These are phyloP conservation scores for Cotoneaster glaucophyllus DNA, from an alignment of 306 rosid genomes.

Conservation along the genomic window DNA sequence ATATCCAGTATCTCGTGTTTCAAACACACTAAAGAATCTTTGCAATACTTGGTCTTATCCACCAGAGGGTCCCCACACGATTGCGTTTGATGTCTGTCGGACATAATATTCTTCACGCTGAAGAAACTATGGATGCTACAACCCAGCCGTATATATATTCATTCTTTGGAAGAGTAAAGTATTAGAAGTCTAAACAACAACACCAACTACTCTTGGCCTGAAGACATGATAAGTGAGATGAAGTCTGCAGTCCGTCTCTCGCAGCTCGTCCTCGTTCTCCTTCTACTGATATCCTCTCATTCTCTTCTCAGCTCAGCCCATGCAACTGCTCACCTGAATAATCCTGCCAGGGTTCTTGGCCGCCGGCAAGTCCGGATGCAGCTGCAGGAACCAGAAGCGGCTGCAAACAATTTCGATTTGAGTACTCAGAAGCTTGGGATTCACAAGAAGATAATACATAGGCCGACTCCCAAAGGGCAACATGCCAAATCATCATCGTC, in stretches of 20 bases:
- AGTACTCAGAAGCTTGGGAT: neutral
- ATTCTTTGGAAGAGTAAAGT: too few relatives aligned
- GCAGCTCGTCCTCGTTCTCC: neutral
- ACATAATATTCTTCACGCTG: too few relatives aligned
- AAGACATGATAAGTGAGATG: constrained; percentile 2
- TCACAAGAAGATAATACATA: constrained; percentile 1
- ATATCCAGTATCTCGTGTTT: too few relatives aligned
- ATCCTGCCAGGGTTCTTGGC: neutral
- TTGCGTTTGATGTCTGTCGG: too few relatives aligned
- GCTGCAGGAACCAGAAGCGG: neutral
- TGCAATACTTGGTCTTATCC: too few relatives aligned
- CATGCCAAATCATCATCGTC: constrained; percentile 1
- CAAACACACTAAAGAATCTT: too few relatives aligned
- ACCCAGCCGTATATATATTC: too few relatives aligned
- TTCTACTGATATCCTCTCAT: constrained; percentile 11
- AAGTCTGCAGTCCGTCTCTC: constrained; percentile 3
- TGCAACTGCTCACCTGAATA: neutral
- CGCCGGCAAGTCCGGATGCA: neutral
- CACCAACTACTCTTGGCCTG: neutral
- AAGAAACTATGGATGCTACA: too few relatives aligned
- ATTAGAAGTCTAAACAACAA: too few relatives aligned
- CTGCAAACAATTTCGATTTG: neutral
- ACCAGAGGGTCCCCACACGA: too few relatives aligned
- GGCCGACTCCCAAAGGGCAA: neutral
- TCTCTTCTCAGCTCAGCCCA: constrained; percentile 18